Conservation (phyloP, 768 basidiomycete species). For the Lenzites betulinus region DNA sequence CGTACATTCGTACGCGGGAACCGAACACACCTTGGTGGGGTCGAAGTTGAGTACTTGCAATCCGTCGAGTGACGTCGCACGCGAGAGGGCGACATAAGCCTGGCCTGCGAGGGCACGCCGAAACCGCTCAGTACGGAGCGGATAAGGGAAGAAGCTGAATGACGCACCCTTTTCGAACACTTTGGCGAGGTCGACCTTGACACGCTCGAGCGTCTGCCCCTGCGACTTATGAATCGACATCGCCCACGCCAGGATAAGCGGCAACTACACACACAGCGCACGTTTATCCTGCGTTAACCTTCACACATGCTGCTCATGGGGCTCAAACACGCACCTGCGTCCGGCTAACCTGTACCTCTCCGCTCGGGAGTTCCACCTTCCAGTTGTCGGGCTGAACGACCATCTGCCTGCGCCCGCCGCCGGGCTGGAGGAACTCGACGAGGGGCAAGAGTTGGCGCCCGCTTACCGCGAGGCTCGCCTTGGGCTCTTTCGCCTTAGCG, state of each 20-base stretch:
- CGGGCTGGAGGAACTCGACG: slow-evolving; percentile 74
- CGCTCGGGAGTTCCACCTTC: slow-evolving; percentile 88
- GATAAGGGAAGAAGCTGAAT: neutral
- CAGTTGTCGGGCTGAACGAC: slow-evolving; percentile 72
- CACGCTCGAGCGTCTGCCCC: slow-evolving; percentile 93
- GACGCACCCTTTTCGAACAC: slow-evolving; percentile 87
- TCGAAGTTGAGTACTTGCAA: slow-evolving; percentile 85
- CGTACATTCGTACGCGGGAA: neutral
- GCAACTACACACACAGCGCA: slow-evolving; percentile 52
- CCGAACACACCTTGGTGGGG: slow-evolving; percentile 56
- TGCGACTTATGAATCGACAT: slow-evolving; percentile 99
- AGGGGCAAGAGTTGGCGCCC: slow-evolving; percentile 55
- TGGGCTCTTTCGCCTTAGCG: slow-evolving; percentile 8
- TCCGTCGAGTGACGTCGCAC: slow-evolving; percentile 83
- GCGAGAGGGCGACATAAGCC: slow-evolving; percentile 90
- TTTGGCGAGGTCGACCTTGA: slow-evolving; percentile 90
- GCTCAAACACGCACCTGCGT: slow-evolving; percentile 58
- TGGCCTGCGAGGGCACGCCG: slow-evolving; percentile 52
- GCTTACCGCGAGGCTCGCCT: slow-evolving; percentile 6
- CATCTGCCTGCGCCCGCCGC: slow-evolving; percentile 52
- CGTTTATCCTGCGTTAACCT: neutral
- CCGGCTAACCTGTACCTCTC: slow-evolving; percentile 79
- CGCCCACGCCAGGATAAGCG: slow-evolving; percentile 91
- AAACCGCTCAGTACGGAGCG: neutral
- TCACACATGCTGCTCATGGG: neutral